A percentile compares a stretch with the other conserved stretches of the same genome.
These are phyloP conservation scores for Pestalotiopsis sp. DNA, from an alignment of 2,329 filamentous ascomycete species.

Conservation along the genomic window DNA sequence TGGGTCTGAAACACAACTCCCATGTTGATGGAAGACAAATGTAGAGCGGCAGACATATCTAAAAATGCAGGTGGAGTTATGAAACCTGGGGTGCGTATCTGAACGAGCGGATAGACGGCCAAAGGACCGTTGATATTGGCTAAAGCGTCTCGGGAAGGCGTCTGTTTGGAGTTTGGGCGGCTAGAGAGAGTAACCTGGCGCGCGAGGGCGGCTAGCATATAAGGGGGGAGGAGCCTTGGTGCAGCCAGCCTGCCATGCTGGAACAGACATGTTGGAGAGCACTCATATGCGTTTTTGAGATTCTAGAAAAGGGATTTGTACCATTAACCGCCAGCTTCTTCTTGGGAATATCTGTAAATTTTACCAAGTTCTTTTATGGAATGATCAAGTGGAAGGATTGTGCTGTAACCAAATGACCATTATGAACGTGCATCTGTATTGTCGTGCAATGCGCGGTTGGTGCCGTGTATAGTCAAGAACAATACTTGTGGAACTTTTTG, in stretches of 20 bases:
- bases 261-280: conserved; percentile 17
- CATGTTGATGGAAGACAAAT: conserved; percentile 26
- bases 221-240: conserved; percentile 1
- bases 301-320: conserved; percentile 32
- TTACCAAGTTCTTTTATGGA: too few relatives aligned
- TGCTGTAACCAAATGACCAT: too few relatives aligned
- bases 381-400: too few relatives aligned
- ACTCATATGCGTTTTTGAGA: conserved; percentile 25
- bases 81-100: conserved; percentile 58
- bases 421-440: too few relatives aligned
- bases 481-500: too few relatives aligned
- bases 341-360: too few relatives aligned
- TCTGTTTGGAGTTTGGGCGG: conserved; percentile 51
- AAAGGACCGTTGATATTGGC: conserved; percentile 55
- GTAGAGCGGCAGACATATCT: conserved; percentile 33
- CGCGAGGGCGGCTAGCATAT: conserved; percentile 36
- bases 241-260: neutral
- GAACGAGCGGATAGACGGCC: conserved; percentile 41
- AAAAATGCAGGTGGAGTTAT: conserved; percentile 40
- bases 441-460: too few relatives aligned
- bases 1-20: conserved; percentile 37
- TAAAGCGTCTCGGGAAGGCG: conserved; percentile 44
- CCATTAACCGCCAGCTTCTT: conserved; percentile 36
- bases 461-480: too few relatives aligned
- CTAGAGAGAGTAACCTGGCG: conserved; percentile 36